Base-by-base conservation (phyloP, 1,139 yeast genomes). In the Lodderomyces theae region DNA sequence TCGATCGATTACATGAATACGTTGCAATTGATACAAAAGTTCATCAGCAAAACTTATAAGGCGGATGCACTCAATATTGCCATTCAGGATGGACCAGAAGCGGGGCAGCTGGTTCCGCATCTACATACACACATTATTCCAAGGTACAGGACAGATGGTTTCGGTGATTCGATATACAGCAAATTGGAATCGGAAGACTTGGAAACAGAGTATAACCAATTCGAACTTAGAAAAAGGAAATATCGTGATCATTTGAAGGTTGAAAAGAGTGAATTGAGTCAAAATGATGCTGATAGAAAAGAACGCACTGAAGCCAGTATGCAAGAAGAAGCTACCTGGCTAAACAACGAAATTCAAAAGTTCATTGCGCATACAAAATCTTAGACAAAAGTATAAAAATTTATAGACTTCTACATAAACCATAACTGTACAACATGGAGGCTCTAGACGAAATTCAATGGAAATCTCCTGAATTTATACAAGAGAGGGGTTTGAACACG, bases 391-490 rank as follows among this genome's bases (percentile, higher is more conserved):
- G n/a, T n/a, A n/a, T n/a, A n/a, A n/a, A n/a, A n/a, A n/a, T n/a
- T n/a, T n/a, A n/a, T n/a, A n/a, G n/a, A n/a, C n/a, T n/a, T n/a
- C n/a, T n/a, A n/a, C n/a, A n/a, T n/a, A n/a, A n/a, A n/a, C n/a
- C n/a, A n/a, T n/a, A n/a, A n/a, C n/a, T n/a, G n/a, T n/a, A n/a
- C n/a, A n/a, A n/a, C n/a, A 47, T 48, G 35, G 54, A 51, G 37
- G 67, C 76, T 7, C 66, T 88, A 37, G 97, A 90, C 57, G 97
- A 92, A 57, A 74, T 92, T 39, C 97, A 90, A 61, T 92, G 98
- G 98, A 80, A 90, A 50, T 85, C 94, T 5, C 98, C 98, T 1
- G 98, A 92, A 61, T 92, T 96, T 90, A 88, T 92, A 50, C 96
- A 88, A 58, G 79, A 82, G 44, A 79, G 83, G 57, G 96, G 96